A percentile compares a stretch with the other conserved stretches of the same genome.
phyloP scores from a whole-genome alignment of 2,329 filamentous ascomycete genomes.

The Aureobasidium vineae region DNA sequence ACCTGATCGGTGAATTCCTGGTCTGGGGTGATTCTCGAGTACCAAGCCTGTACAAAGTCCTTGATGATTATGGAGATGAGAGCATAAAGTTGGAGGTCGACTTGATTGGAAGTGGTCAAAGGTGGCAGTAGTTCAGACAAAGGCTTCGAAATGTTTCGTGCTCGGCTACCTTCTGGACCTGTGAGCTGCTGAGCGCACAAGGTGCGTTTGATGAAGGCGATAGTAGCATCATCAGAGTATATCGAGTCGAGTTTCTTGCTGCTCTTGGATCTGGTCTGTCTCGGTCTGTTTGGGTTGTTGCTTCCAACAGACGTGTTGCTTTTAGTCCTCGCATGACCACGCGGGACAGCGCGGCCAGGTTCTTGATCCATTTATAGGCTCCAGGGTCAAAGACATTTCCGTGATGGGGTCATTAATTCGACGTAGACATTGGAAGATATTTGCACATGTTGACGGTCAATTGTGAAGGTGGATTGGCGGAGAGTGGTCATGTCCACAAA shows the following conservation, averaged over 20 bases:
- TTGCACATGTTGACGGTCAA: background rate
- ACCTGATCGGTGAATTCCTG: slow-evolving; percentile 84
- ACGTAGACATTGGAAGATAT: background rate
- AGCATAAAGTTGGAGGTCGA: slow-evolving; percentile 91
- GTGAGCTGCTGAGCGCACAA: slow-evolving; percentile 67
- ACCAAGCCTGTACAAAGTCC: slow-evolving; percentile 92
- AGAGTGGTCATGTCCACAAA: slow-evolving; percentile 7
- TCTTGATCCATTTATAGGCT: slow-evolving; percentile 13
- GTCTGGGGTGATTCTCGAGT: slow-evolving; percentile 86
- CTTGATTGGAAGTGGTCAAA: slow-evolving; percentile 88
- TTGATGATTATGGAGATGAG: slow-evolving; percentile 85
- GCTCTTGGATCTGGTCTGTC: slow-evolving; percentile 18
- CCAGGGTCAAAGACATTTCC: background rate
- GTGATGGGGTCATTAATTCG: background rate
- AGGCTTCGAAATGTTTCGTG: slow-evolving; percentile 60
- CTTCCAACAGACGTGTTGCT: slow-evolving; percentile 14
- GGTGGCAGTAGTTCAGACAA: slow-evolving; percentile 84
- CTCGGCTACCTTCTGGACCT: slow-evolving; percentile 52
- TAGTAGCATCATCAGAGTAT: slow-evolving; percentile 71
- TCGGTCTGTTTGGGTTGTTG: slow-evolving; percentile 41
- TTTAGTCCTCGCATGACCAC: slow-evolving; percentile 20
- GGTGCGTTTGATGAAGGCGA: slow-evolving; percentile 75
- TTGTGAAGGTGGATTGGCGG: background rate
- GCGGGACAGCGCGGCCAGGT: background rate
- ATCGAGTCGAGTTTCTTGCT: slow-evolving; percentile 21